Evolutionary conservation across 371 early-diverging fungal species (phyloP), one percentile per base, ranked within the genome.

Genomic region (Paraphysoderma sedebokerense): DNA sequence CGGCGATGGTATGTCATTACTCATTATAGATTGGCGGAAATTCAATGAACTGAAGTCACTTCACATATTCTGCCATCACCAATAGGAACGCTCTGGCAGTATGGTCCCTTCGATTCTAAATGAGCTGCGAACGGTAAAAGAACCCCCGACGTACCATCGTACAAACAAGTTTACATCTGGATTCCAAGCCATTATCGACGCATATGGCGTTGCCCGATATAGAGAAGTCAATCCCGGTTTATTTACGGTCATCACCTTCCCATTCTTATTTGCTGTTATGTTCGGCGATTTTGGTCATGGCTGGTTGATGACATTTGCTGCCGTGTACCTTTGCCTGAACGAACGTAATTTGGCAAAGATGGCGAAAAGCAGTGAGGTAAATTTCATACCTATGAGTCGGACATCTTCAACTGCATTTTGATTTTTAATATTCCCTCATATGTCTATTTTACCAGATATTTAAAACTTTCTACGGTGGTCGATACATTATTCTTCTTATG

Each of bases 261-360:
- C 99, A 17, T 98, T 98, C 66, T 60, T 99, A 47, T 99, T 99
- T 70, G 98, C 98, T 33, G 82, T 96, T 49, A 99, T 99, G 99
- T 99, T 99, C 79, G 99, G 99, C 50, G 99, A 99, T 70, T 75
- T 98, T 37, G 98, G 98, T 26, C 99, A 99, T 58, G 99, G 98
- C 15, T 57, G 90, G 46, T 52, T 98, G 41, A 74, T 97, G 65
- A 60, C 89, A 7, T 55, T 85, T 20, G 59, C 73, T 47, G 91
- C 82, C 4, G 60, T 79, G 1, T 87, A 81, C 55, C 63, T 97
- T 48, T 76, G 81, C 40, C n/a, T 76, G 19, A 77, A 82, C 54
- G 97, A 98, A 68, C 74, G 78, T 59, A 68, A 74, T 56, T 63
- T 93, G 47, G 65, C 67, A 48, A 71, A 70, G 56, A 70, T 70